These are phyloP conservation scores for Podospora conica DNA, from an alignment of 495 filamentous ascomycete genomes.

Conservation along the genomic window DNA sequence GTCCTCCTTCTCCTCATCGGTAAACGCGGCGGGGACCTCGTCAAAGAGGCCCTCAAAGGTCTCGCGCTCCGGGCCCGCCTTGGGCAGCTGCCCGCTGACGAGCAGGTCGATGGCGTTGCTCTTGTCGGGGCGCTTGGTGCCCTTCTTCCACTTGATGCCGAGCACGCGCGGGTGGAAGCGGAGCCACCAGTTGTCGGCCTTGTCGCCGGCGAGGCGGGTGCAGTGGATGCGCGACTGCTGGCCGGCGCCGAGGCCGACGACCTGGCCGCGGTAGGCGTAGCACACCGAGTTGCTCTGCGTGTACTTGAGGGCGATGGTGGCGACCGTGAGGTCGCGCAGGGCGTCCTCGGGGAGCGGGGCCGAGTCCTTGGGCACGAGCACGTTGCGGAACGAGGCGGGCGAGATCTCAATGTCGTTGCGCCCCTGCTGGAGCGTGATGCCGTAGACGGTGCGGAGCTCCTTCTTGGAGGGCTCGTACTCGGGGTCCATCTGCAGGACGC, in stretches of 20 bases:
- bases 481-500: constrained; percentile 90
- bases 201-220: constrained; percentile 95
- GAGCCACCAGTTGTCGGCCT: constrained; percentile 99
- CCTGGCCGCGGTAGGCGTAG: constrained; percentile 91
- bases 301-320: constrained; percentile 95
- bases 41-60: constrained; percentile 87
- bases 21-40: constrained; percentile 79
- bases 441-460: constrained; percentile 83
- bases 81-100: constrained; percentile 80
- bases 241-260: constrained; percentile 90
- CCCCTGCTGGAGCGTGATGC: constrained; percentile 75
- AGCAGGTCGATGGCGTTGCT: constrained; percentile 96
- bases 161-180: constrained; percentile 87
- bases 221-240: constrained; percentile 98
- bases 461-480: constrained; percentile 67
- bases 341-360: constrained; percentile 69
- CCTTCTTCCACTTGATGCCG: constrained; percentile 91
- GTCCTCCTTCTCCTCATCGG: constrained; percentile 70
- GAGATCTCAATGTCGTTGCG: constrained; percentile 87
- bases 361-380: constrained; percentile 78
- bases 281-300: constrained; percentile 98
- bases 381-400: constrained; percentile 73
- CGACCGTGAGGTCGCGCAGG: constrained; percentile 83
- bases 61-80: constrained; percentile 71
- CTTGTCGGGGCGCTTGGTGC: constrained; percentile 92